Evolutionary conservation across 2,329 filamentous ascomycete genomes (phyloP).

Genomic region (Chrysoporthe cubensis): DNA sequence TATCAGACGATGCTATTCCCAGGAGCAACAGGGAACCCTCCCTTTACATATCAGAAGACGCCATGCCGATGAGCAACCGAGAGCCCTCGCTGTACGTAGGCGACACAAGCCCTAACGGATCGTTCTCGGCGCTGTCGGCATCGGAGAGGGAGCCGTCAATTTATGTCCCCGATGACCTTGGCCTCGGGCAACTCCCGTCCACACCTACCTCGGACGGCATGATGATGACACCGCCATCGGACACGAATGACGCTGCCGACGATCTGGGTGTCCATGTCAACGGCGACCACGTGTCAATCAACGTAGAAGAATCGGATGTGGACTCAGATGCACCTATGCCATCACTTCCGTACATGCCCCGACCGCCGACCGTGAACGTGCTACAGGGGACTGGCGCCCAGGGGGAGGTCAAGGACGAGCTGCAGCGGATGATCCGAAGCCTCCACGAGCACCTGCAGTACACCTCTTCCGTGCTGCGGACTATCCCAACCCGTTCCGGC

Average conservation of each 20-base stretch:
- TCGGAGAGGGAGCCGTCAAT: conserved; percentile 59
- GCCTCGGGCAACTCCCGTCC: conserved; percentile 45
- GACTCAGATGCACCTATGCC: conserved; percentile 28
- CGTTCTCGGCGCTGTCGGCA: conserved; percentile 38
- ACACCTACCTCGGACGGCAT: conserved; percentile 44
- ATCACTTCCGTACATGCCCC: conserved; percentile 45
- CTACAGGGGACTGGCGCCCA: conserved; percentile 44
- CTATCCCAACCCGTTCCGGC: conserved; percentile 35
- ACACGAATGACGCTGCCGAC: conserved; percentile 29
- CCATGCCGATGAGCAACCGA: conserved; percentile 26
- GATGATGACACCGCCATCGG: conserved; percentile 46
- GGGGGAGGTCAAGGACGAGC: conserved; percentile 39
- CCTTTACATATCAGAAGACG: conserved; percentile 17
- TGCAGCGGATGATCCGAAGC: conserved; percentile 40
- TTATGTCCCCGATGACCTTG: conserved; percentile 63
- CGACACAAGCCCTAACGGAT: conserved; percentile 42
- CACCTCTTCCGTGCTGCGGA: conserved; percentile 36
- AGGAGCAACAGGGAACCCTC: conserved; percentile 23
- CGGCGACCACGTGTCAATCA: conserved; percentile 24
- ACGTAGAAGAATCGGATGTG: conserved; percentile 22
- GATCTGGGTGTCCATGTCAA: conserved; percentile 16
- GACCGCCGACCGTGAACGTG: conserved; percentile 52
- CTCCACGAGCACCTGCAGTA: conserved; percentile 41
- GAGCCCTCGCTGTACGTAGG: conserved; percentile 40
- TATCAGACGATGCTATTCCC: conserved; percentile 23